Conservation (phyloP, 2,329 filamentous ascomycete genomes). For the Apiospora sp. region DNA sequence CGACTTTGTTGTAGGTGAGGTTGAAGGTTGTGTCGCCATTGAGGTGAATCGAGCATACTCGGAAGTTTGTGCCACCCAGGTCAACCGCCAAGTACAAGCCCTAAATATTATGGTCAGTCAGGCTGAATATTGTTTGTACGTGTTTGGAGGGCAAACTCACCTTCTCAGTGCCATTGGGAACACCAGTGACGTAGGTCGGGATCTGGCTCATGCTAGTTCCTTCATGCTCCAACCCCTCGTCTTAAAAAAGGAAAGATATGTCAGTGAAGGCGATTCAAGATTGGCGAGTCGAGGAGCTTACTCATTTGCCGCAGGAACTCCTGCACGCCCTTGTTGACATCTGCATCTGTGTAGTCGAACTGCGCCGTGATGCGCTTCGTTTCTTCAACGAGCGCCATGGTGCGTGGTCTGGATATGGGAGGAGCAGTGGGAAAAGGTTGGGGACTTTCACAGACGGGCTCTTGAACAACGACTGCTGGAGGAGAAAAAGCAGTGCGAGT, state of each 20-base stretch:
- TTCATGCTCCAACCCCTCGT: constrained; percentile 81
- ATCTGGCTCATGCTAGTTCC: constrained; percentile 91
- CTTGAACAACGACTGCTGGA: constrained; percentile 49
- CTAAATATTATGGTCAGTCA: constrained; percentile 52
- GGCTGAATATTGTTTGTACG: neutral
- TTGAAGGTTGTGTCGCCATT: constrained; percentile 96
- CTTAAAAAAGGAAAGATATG: constrained; percentile 50
- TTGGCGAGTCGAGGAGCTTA: constrained; percentile 42
- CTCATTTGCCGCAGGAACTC: constrained; percentile 91
- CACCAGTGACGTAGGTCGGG: constrained; percentile 93
- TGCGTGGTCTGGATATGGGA: constrained; percentile 62
- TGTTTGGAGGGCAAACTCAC: constrained; percentile 52
- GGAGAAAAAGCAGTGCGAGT: constrained; percentile 51
- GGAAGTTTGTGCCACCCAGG: constrained; percentile 97
- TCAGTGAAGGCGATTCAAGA: neutral
- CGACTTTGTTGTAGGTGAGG: constrained; percentile 89
- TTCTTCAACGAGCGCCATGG: constrained; percentile 72
- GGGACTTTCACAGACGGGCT: constrained; percentile 62
- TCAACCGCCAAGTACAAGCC: constrained; percentile 96
- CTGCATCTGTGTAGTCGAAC: constrained; percentile 83
- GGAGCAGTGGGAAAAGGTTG: constrained; percentile 61
- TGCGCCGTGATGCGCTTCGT: constrained; percentile 82
- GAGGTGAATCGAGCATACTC: constrained; percentile 92
- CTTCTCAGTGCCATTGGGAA: constrained; percentile 98
- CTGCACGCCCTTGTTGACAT: constrained; percentile 80